Percentiles rank a stretch among this genome's conserved stretches.
Evolutionary conservation across 2,329 filamentous ascomycete genomes (phyloP).

Genomic region (Trichoderma polysporum): DNA sequence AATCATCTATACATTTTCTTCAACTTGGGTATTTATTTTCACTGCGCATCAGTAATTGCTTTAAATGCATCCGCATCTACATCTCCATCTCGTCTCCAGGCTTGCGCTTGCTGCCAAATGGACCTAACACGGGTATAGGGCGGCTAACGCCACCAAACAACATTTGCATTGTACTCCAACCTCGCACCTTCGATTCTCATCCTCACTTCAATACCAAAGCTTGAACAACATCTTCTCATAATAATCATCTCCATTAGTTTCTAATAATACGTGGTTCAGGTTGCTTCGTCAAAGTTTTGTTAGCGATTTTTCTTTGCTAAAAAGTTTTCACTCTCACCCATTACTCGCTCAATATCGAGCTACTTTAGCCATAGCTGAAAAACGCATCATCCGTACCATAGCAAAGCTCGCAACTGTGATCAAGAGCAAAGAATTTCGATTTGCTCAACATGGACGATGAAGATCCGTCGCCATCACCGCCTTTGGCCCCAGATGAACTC

Average conservation of each 20-base stretch:
- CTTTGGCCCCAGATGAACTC: constrained; percentile 28
- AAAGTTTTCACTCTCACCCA: not conserved
- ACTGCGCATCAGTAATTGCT: not conserved
- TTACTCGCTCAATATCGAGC: not conserved
- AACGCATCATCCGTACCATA: not conserved
- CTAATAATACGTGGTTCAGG: not conserved
- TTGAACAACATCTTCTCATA: not conserved
- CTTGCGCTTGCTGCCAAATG: not conserved
- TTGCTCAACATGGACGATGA: not conserved
- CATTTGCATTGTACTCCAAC: not conserved
- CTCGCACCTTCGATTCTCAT: not conserved
- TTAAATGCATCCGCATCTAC: not conserved
- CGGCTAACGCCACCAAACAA: constrained; percentile 9
- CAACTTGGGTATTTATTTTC: not conserved
- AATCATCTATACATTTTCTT: not conserved
- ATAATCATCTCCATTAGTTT: not conserved
- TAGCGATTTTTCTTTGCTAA: not conserved
- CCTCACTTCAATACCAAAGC: not conserved
- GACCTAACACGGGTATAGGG: not conserved
- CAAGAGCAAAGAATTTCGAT: too few species aligned
- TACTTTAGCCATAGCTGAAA: not conserved
- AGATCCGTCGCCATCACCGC: not conserved
- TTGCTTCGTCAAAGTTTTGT: not conserved
- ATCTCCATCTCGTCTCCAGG: not conserved
- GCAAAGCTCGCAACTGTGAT: not conserved